Evolutionary conservation across 495 filamentous ascomycete genomes (phyloP).

Genomic region (Sordaria brevicollis): DNA sequence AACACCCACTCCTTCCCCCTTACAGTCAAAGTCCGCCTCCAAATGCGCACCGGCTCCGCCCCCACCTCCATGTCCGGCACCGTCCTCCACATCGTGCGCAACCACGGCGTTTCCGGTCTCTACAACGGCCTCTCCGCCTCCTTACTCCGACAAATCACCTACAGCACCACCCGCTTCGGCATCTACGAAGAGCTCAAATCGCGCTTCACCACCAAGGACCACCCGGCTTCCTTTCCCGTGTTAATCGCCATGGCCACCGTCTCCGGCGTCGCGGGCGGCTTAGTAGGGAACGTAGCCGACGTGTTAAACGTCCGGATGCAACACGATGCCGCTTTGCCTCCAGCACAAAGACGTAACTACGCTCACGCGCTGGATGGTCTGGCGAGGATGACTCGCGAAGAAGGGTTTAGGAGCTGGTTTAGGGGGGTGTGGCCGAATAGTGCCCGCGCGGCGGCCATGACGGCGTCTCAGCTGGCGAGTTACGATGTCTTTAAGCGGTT

Average conservation of each 20-base stretch:
- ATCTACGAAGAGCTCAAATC: slow-evolving; percentile 89
- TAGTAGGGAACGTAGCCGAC: slow-evolving; percentile 89
- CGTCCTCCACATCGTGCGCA: slow-evolving; percentile 61
- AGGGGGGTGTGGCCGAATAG: slow-evolving; percentile 89
- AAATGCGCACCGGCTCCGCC: slow-evolving; percentile 60
- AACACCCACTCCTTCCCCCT: background rate
- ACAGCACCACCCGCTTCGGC: slow-evolving; percentile 87
- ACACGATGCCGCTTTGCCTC: slow-evolving; percentile 75
- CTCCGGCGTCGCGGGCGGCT: slow-evolving; percentile 81
- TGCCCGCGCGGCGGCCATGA: slow-evolving; percentile 86
- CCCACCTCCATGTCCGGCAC: slow-evolving; percentile 71
- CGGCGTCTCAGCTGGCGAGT: slow-evolving; percentile 75
- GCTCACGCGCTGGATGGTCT: slow-evolving; percentile 80
- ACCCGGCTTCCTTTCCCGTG: slow-evolving; percentile 51
- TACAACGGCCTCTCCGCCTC: slow-evolving; percentile 88
- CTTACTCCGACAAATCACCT: slow-evolving; percentile 82
- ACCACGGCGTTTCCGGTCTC: slow-evolving; percentile 56
- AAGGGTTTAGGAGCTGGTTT: slow-evolving; percentile 65
- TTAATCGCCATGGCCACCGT: slow-evolving; percentile 70
- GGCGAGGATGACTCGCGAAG: slow-evolving; percentile 68
- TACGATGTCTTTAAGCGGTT: slow-evolving; percentile 85
- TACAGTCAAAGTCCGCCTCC: slow-evolving; percentile 58
- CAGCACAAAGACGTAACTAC: slow-evolving; percentile 72
- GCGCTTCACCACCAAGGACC: slow-evolving; percentile 32
- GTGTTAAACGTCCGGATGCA: slow-evolving; percentile 99